A percentile compares a stretch with the other conserved stretches of the same genome.
Evolutionary conservation across 805 yeast species (phyloP).

Genomic region (Cyberlindnera americana): DNA sequence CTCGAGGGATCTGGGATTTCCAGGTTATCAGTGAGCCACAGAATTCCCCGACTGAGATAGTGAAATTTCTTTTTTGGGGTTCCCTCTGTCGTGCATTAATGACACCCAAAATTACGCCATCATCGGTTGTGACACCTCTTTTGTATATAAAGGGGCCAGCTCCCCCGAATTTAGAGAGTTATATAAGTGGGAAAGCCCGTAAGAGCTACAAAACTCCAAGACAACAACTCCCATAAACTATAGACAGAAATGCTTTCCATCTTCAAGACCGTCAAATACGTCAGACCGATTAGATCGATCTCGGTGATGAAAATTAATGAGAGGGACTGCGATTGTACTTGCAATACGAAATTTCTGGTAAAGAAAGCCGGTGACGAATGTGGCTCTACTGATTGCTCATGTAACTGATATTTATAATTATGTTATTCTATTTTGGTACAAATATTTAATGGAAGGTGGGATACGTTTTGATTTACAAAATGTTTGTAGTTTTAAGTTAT

Average conservation of each 20-base stretch:
- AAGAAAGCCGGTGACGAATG: constrained; percentile 25
- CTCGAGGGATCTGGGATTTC: no score
- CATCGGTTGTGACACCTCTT: not conserved
- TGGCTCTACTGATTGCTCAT: constrained; percentile 28
- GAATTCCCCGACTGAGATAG: no score
- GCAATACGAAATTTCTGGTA: constrained; percentile 15
- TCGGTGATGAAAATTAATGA: constrained; percentile 15
- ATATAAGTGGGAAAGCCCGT: no score
- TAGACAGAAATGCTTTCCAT: constrained; percentile 19
- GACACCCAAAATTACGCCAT: constrained; percentile 7
- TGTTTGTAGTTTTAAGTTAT: not conserved
- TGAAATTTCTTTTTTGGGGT: no score
- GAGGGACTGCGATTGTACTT: constrained; percentile 30
- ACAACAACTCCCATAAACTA: not conserved
- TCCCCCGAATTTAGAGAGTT: no score
- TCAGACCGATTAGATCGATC: constrained; percentile 14
- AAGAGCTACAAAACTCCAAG: no score
- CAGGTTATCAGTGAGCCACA: no score
- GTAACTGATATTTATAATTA: constrained; percentile 13
- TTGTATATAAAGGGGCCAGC: not conserved
- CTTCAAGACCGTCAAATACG: constrained; percentile 12
- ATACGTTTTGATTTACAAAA: not conserved
- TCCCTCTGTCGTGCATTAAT: no score
- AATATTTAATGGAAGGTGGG: not conserved
- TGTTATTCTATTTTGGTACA: not conserved